These are phyloP conservation scores for Termitomyces sp. DNA, from an alignment of 768 basidiomycete genomes.

Conservation along the genomic window DNA sequence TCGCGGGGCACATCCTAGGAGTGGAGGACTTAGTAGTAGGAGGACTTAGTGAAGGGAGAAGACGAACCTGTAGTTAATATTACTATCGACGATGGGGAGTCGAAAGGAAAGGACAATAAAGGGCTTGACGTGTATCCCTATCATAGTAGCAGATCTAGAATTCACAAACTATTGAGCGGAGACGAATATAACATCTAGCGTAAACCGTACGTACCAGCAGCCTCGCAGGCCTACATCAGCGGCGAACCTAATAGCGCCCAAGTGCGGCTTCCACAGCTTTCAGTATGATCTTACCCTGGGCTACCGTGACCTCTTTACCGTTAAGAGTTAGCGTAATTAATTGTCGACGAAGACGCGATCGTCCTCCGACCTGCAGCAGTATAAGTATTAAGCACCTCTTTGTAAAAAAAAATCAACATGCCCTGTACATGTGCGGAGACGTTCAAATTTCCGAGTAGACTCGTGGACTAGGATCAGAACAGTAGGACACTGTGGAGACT, in stretches of 20 bases:
- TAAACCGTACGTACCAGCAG: conserved; percentile 76
- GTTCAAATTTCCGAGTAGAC: conserved; percentile 71
- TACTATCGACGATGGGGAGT: conserved; percentile 93
- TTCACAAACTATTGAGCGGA: conserved; percentile 31
- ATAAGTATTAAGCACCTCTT: neutral
- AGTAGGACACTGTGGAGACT: conserved; percentile 54
- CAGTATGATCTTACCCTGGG: conserved; percentile 77
- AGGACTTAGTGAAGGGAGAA: too few relatives aligned
- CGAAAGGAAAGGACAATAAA: conserved; percentile 31
- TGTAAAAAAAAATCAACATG: conserved; percentile 10
- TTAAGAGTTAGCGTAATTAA: conserved; percentile 93
- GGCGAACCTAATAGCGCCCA: too few relatives aligned
- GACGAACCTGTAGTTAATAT: conserved; percentile 91
- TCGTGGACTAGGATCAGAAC: conserved; percentile 63
- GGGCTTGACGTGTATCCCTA: conserved; percentile 40
- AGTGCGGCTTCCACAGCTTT: too few relatives aligned
- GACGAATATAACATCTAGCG: too few relatives aligned
- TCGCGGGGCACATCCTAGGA: conserved; percentile 95
- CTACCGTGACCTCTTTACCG: conserved; percentile 96
- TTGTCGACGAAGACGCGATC: conserved; percentile 62
- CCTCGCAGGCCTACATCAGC: conserved; percentile 95
- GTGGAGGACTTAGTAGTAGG: conserved; percentile 1
- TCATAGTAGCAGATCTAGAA: conserved; percentile 92
- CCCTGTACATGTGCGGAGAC: conserved; percentile 34
- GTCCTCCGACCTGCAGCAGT: conserved; percentile 50